Evolutionary conservation across 2,329 filamentous ascomycete species (phyloP).

Genomic region (Phyllosticta citribraziliensis): DNA sequence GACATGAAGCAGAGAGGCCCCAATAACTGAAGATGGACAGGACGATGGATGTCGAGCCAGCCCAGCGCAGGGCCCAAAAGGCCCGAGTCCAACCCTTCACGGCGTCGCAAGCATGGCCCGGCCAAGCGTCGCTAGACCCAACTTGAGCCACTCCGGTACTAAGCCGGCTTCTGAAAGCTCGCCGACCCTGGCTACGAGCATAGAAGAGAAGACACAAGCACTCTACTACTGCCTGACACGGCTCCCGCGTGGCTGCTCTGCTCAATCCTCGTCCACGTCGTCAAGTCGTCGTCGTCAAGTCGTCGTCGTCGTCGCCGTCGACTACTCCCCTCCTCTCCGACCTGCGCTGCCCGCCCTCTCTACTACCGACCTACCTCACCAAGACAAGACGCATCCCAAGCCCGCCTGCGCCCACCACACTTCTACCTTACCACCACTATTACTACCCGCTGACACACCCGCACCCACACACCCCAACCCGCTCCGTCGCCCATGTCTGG

Average conservation of each 20-base stretch:
- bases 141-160: constrained; percentile 11
- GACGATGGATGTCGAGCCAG: constrained; percentile 2
- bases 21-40: too few relatives aligned
- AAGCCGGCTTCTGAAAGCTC: constrained; percentile 15
- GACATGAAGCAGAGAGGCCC: too few relatives aligned
- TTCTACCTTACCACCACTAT: background rate
- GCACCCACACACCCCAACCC: background rate
- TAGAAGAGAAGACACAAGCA: constrained; percentile 4
- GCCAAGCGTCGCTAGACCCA: constrained; percentile 13
- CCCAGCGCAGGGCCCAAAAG: constrained; percentile 11
- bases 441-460: background rate
- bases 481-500: constrained; percentile 27
- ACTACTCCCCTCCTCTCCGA: too few relatives aligned
- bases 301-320: too few relatives aligned
- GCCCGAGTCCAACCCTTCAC: constrained; percentile 13
- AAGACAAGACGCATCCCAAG: constrained; percentile 3
- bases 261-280: background rate
- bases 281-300: background rate
- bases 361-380: background rate
- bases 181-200: constrained; percentile 13
- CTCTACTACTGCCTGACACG: background rate
- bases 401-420: constrained; percentile 2
- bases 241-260: constrained; percentile 3
- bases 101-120: constrained; percentile 10
- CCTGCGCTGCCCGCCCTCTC: background rate